phyloP scores from a whole-genome alignment of 805 yeast species.

The Pichia exigua region DNA sequence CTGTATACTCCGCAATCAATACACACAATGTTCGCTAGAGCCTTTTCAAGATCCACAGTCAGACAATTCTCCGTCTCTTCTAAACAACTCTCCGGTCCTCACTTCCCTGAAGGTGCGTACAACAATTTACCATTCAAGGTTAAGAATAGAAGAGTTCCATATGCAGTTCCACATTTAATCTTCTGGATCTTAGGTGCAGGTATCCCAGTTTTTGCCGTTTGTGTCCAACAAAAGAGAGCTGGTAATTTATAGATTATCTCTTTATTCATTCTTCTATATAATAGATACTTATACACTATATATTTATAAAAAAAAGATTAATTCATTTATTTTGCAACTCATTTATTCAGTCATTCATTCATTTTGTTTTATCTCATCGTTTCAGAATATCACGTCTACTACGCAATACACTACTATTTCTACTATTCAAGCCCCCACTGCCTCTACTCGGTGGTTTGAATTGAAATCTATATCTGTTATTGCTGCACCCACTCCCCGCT shows the following conservation, averaged over 20 bases:
- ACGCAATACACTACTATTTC: neutral
- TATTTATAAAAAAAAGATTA: neutral
- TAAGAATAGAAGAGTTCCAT: conserved; percentile 88
- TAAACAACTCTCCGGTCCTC: conserved; percentile 30
- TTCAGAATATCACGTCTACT: neutral
- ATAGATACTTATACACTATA: neutral
- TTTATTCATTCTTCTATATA: neutral
- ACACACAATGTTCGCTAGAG: conserved; percentile 25
- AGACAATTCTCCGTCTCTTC: conserved; percentile 50
- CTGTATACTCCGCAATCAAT: too few relatives aligned
- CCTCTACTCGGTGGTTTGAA: neutral
- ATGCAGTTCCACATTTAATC: conserved; percentile 72
- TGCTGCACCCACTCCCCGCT: neutral
- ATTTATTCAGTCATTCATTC: neutral
- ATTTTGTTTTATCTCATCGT: neutral
- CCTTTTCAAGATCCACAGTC: conserved; percentile 21
- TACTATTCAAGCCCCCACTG: neutral
- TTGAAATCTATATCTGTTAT: neutral
- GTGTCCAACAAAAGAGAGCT: conserved; percentile 81
- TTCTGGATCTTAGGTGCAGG: conserved; percentile 63
- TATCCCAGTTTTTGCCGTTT: conserved; percentile 71
- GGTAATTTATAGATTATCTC: conserved; percentile 34
- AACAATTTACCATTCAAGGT: conserved; percentile 91
- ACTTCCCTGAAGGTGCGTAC: conserved; percentile 76
- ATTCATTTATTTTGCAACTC: neutral